These are phyloP conservation scores for Termitomyces sp. DNA, from an alignment of 768 basidiomycete species.

Conservation along the genomic window DNA sequence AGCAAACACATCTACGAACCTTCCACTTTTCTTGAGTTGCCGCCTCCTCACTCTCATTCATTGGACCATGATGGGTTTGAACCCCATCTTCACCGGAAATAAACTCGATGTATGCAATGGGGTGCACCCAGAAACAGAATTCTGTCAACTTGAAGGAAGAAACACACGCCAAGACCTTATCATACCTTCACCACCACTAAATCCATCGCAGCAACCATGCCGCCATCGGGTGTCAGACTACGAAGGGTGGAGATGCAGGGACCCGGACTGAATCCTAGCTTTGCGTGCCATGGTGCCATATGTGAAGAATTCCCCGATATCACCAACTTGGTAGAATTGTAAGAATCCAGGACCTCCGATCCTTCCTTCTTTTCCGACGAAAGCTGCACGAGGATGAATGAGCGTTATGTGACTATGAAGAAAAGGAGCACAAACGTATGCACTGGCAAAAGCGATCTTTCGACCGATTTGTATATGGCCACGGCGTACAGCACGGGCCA, in stretches of 20 bases:
- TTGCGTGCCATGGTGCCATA: constrained; percentile 82
- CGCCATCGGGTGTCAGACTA: constrained; percentile 79
- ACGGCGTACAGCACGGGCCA: constrained; percentile 62
- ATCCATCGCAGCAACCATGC: constrained; percentile 68
- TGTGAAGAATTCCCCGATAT: constrained; percentile 84
- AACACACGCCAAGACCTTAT: neutral
- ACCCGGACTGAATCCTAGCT: constrained; percentile 67
- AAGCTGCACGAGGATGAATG: constrained; percentile 37
- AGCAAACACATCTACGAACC: constrained; percentile 32
- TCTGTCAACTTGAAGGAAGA: neutral
- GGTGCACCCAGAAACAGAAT: constrained; percentile 44
- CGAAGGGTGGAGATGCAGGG: constrained; percentile 73
- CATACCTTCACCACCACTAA: constrained; percentile 63
- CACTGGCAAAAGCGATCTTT: constrained; percentile 78
- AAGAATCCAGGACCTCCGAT: constrained; percentile 77
- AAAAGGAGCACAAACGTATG: constrained; percentile 51
- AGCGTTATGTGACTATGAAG: neutral
- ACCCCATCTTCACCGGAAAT: constrained; percentile 41
- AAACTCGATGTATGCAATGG: constrained; percentile 78
- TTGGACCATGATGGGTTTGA: constrained; percentile 51
- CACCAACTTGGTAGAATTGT: constrained; percentile 55
- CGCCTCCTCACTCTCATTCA: constrained; percentile 66
- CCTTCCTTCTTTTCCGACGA: constrained; percentile 69
- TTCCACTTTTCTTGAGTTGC: constrained; percentile 60
- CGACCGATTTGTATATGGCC: constrained; percentile 69